Evolutionary conservation across 164 flowering plant species (phyloP), one percentile per base, ranked within the genome.

Genomic region (Macadamia integrifolia): DNA sequence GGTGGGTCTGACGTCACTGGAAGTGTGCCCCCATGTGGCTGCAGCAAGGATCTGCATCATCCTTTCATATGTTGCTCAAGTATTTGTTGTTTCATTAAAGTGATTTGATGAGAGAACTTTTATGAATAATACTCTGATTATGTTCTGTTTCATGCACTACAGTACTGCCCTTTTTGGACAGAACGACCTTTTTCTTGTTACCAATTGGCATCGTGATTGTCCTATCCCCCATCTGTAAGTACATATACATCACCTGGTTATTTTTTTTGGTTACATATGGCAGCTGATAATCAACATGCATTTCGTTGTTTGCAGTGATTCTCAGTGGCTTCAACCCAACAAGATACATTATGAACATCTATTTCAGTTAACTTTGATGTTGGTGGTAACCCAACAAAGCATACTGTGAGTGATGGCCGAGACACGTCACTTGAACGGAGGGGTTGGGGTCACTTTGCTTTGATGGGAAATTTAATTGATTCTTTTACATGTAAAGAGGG

Each of bases 301-400:
- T 6, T 53, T 57, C 50, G 68, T 70, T 14, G 15, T 65, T 76
- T 83, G 87, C 88, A 94, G 99, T 90, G 72, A 87, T 87, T 60
- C 76, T 95, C 72, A 82, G 83, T 52, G 97, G 98, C 76, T 95
- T 95, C 84, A 95, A 87, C 70, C 99, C 99, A n/a, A 85, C 99
- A 71, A 92, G 96, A 89, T 91, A 86, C 55, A 67, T 87, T 18
- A 80, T 95, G 97, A 87, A 84, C 79, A 78, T 89, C 61, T 90
- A 90, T 82, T 95, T 95, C 78, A 84, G 97, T 68, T 87, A 55
- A n/a, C 60, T 76, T 60, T 75, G 72, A 73, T 72, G 58, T 69
- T 32, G 9, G 14, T 32, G 72, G 73, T 62, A 63, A 66, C 71
- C 61, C 63, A 64, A 50, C 55, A 28, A 18, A 52, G 67, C 58